Percentiles rank a stretch among this genome's conserved stretches.
Conservation (phyloP, 306 rosid genomes). For the Acacia confusa region DNA sequence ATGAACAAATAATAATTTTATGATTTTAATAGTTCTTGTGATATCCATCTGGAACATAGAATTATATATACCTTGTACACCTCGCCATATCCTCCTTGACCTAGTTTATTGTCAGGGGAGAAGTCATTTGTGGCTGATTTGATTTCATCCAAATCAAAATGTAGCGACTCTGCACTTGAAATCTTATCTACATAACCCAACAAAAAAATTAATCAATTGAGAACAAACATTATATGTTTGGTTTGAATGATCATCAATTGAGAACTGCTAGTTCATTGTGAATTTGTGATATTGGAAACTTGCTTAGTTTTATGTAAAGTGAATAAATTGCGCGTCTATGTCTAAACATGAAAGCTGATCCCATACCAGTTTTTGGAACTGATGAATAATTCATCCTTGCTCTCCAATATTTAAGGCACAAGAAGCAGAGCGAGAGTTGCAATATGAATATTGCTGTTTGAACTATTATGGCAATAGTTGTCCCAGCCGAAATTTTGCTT, state of each 20-base stretch:
- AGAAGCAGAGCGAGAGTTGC: background rate
- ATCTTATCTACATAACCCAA: background rate
- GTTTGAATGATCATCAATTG: too few species aligned
- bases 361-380: background rate
- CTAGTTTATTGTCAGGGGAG: background rate
- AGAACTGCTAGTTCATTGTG: too few species aligned
- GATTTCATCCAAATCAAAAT: background rate
- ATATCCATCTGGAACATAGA: background rate
- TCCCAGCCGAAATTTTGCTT: background rate
- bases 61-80: background rate
- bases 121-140: background rate
- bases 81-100: background rate
- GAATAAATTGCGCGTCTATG: background rate
- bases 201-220: too few species aligned
- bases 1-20: background rate
- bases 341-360: background rate
- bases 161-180: background rate
- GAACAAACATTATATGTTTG: too few species aligned
- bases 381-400: background rate
- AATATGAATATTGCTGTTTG: background rate
- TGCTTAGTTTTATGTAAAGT: background rate
- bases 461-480: background rate
- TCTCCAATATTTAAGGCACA: background rate
- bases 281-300: too few species aligned
- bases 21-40: background rate